Percentiles rank a stretch among this genome's conserved stretches.
Evolutionary conservation across 768 basidiomycete genomes (phyloP).

Genomic region (Austroboletus festivus): DNA sequence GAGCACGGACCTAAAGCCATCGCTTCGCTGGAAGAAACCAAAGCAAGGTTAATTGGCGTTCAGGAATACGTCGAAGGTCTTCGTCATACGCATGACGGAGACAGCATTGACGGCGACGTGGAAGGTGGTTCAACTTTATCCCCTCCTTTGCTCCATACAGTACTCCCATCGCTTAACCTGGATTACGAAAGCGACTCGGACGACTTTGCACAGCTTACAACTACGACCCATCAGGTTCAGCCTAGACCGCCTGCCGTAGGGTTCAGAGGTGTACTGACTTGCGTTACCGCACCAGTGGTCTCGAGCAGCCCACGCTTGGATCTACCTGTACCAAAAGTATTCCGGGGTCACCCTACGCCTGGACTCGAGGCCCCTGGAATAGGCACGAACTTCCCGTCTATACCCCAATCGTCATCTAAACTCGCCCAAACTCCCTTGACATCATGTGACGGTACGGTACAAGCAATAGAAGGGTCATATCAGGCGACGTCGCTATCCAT

Average conservation of each 20-base stretch:
- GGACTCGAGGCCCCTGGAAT: conserved; percentile 15
- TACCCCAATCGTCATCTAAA: conserved; percentile 3
- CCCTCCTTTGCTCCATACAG: conserved; percentile 23
- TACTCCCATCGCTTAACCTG: conserved; percentile 3
- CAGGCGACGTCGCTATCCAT: conserved; percentile 10
- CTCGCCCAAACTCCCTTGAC: conserved; percentile 1
- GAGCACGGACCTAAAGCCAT: conserved; percentile 11
- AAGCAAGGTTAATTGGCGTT: conserved; percentile 24
- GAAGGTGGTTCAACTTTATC: conserved; percentile 19
- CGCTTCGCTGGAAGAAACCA: conserved; percentile 19
- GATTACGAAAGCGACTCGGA: conserved; percentile 21
- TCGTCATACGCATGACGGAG: conserved; percentile 12
- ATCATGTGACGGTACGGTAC: background rate
- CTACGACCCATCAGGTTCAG: background rate
- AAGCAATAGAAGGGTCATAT: conserved; percentile 8
- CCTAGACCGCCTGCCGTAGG: conserved; percentile 7
- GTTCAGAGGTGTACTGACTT: background rate
- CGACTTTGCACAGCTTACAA: conserved; percentile 10
- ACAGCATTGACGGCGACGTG: conserved; percentile 15
- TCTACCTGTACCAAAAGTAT: background rate
- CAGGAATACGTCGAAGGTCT: conserved; percentile 23
- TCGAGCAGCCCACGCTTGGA: conserved; percentile 1
- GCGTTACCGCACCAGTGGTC: conserved; percentile 7
- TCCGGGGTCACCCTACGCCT: background rate
- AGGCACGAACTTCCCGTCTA: conserved; percentile 13